These are phyloP conservation scores for Chlorella variabilis DNA, from an alignment of 163 green algal species.

Conservation along the genomic window DNA sequence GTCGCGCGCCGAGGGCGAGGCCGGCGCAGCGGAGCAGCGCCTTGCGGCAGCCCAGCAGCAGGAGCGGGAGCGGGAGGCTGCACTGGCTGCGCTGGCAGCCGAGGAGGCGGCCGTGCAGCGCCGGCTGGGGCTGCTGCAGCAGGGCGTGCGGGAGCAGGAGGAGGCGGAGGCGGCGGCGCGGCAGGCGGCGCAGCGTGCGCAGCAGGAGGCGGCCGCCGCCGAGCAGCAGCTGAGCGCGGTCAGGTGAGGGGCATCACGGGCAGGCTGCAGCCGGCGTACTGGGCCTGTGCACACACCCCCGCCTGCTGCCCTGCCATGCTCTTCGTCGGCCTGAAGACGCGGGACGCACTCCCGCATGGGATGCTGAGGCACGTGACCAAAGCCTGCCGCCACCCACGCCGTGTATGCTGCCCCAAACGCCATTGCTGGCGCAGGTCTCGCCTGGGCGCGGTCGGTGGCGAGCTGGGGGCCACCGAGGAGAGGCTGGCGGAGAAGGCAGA, in stretches of 20 bases:
- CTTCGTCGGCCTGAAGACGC: too few relatives aligned
- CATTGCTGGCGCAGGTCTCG: background rate
- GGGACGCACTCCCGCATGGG: too few relatives aligned
- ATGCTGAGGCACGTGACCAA: too few relatives aligned
- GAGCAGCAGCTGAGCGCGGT: background rate
- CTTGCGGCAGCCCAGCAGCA: background rate
- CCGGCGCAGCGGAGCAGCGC: background rate
- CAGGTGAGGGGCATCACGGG: background rate
- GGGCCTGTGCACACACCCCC: too few relatives aligned
- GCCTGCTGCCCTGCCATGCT: background rate
- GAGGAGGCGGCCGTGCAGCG: background rate
- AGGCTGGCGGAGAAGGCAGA: slow-evolving; percentile 28
- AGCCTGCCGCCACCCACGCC: too few relatives aligned
- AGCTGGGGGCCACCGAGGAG: slow-evolving; percentile 1
- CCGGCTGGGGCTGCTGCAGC: background rate
- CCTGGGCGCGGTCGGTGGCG: background rate
- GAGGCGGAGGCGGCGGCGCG: background rate
- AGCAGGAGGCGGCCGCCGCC: background rate
- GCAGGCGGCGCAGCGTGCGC: background rate
- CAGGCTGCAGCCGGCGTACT: too few relatives aligned
- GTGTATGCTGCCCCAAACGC: too few relatives aligned
- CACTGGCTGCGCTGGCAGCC: background rate
- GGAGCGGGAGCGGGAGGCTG: background rate
- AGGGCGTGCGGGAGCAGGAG: background rate
- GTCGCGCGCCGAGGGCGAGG: background rate